Evolutionary conservation across 352 stramenopile genomes (phyloP).

Genomic region (Pythium vanterpoolii): DNA sequence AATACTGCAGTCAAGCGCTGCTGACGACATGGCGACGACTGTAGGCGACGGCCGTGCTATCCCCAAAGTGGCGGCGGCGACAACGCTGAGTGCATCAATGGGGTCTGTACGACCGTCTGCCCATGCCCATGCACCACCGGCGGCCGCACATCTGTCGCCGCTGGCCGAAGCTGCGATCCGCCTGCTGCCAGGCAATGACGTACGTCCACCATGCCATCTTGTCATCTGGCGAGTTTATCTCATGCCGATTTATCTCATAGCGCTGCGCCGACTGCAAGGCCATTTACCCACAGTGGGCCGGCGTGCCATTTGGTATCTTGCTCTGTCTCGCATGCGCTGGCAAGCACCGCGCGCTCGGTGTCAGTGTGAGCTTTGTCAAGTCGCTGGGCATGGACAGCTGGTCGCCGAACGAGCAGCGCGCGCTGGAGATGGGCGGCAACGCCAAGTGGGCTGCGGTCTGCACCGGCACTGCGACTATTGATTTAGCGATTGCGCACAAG

Average conservation of each 20-base stretch:
- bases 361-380: slow-evolving; percentile 83
- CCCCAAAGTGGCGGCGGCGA: no score
- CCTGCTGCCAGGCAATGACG: slow-evolving; percentile 71
- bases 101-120: background rate
- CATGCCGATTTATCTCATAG: slow-evolving; percentile 26
- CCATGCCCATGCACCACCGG: background rate
- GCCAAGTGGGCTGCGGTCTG: slow-evolving; percentile 82
- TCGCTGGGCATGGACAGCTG: slow-evolving; percentile 80
- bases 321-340: slow-evolving; percentile 75
- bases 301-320: slow-evolving; percentile 80
- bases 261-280: slow-evolving; percentile 80
- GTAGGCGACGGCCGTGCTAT: background rate
- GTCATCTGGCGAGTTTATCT: no score
- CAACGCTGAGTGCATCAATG: background rate
- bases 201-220: no score
- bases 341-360: slow-evolving; percentile 75
- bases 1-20: no score
- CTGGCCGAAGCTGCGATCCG: slow-evolving; percentile 52
- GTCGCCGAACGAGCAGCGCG: slow-evolving; percentile 43
- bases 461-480: slow-evolving; percentile 34
- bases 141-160: slow-evolving; percentile 38
- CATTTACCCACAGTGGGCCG: slow-evolving; percentile 78
- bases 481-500: slow-evolving; percentile 51
- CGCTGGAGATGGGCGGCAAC: slow-evolving; percentile 72
- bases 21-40: background rate